Evolutionary conservation across 495 filamentous ascomycete species (phyloP).

Genomic region (Hypoxylon perforatum): DNA sequence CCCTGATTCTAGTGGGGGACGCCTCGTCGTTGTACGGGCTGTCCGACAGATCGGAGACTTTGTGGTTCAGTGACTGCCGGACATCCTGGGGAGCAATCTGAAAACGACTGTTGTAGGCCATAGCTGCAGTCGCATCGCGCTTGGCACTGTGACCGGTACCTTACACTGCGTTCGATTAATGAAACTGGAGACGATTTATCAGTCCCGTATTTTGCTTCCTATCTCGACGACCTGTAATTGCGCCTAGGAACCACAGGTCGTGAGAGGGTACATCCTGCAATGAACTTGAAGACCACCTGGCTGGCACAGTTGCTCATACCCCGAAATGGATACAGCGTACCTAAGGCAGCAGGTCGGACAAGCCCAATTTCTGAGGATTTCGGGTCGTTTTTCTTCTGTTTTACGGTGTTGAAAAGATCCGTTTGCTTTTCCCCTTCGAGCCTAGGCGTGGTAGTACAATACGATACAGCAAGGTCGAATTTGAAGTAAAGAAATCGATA

Average conservation of each 20-base stretch:
- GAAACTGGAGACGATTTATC: constrained; percentile 19
- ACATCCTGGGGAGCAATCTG: constrained; percentile 28
- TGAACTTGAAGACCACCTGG: not conserved
- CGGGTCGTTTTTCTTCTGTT: not conserved
- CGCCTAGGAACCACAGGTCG: constrained; percentile 2
- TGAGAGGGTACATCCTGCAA: constrained; percentile 5
- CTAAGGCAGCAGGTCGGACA: not conserved
- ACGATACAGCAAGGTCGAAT: too few species aligned
- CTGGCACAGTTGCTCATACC: constrained; percentile 1
- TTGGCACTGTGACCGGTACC: not conserved
- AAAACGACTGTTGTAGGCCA: constrained; percentile 37
- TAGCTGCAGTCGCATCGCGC: constrained; percentile 22
- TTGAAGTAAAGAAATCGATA: too few species aligned
- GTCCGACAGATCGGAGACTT: constrained; percentile 58
- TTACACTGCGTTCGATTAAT: constrained; percentile 33
- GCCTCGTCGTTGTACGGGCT: constrained; percentile 41
- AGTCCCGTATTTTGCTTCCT: constrained; percentile 4
- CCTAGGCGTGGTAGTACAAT: too few species aligned
- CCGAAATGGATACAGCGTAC: not conserved
- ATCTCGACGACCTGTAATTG: constrained; percentile 7
- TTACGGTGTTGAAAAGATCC: too few species aligned
- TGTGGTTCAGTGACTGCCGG: constrained; percentile 49
- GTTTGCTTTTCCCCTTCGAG: too few species aligned
- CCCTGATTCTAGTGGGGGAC: constrained; percentile 38
- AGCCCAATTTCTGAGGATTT: not conserved